A percentile compares a stretch with the other conserved stretches of the same genome.
Evolutionary conservation across 2,329 filamentous ascomycete genomes (phyloP).

Genomic region (Colletotrichum orchidophilum): DNA sequence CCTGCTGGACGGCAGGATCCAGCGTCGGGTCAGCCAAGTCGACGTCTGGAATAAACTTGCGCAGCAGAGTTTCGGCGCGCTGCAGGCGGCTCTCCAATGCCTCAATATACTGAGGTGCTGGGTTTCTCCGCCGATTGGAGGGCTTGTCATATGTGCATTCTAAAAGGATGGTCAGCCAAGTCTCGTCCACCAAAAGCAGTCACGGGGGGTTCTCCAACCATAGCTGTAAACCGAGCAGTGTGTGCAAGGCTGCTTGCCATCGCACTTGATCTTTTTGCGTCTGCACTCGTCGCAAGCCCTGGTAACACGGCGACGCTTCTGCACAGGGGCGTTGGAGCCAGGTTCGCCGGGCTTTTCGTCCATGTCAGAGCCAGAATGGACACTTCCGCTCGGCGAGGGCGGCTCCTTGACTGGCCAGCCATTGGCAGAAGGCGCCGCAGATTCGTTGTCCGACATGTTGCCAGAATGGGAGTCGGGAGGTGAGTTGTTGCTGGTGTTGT

Average conservation of each 20-base stretch:
- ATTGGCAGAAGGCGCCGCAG: conserved; percentile 44
- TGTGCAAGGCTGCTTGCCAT: conserved; percentile 88
- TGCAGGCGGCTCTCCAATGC: conserved; percentile 84
- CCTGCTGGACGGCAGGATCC: conserved; percentile 79
- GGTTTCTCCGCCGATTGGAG: conserved; percentile 89
- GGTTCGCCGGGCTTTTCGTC: conserved; percentile 46
- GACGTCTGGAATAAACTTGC: conserved; percentile 82
- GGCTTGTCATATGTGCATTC: conserved; percentile 97
- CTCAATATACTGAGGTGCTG: conserved; percentile 92
- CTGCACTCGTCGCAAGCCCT: conserved; percentile 85
- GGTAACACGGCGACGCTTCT: conserved; percentile 82
- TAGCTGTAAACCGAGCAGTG: conserved; percentile 99
- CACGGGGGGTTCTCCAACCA: conserved; percentile 68
- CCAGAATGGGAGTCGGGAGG: conserved; percentile 38
- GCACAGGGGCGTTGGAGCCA: conserved; percentile 65
- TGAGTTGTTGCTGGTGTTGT: conserved; percentile 13
- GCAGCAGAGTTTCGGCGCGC: conserved; percentile 82
- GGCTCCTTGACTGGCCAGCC: conserved; percentile 47
- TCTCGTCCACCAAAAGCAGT: not conserved
- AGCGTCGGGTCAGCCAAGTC: conserved; percentile 87
- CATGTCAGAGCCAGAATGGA: conserved; percentile 53
- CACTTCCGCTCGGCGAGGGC: conserved; percentile 53
- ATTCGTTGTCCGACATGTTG: conserved; percentile 56
- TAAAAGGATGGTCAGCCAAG: conserved; percentile 56
- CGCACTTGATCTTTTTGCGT: conserved; percentile 88